Conservation (phyloP, 176 grass and related monocot species). For the Chrysopogon serrulatus region DNA sequence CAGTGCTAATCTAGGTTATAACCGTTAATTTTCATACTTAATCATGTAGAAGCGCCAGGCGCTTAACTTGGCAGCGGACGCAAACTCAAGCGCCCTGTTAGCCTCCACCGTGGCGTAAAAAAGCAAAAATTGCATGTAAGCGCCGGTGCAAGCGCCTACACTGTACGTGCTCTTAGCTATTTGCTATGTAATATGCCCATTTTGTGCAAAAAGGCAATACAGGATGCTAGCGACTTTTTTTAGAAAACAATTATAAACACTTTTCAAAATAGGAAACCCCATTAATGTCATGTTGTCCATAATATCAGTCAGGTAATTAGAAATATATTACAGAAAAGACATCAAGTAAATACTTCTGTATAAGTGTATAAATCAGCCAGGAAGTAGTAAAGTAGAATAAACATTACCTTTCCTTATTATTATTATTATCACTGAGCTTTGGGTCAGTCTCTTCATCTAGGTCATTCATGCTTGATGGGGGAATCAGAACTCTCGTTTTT, state of each 20-base stretch:
- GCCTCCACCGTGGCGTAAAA: no score
- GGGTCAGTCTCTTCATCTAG: not conserved
- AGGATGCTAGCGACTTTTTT: not conserved
- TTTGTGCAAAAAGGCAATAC: not conserved
- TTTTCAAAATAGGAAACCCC: not conserved
- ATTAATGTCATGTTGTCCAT: not conserved
- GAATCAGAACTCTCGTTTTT: not conserved
- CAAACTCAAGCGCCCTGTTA: no score
- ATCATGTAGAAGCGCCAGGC: no score
- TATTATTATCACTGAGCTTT: not conserved
- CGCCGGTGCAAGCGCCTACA: no score
- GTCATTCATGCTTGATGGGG: not conserved
- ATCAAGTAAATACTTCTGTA: not conserved
- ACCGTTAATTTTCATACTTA: no score
- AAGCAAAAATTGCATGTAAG: no score
- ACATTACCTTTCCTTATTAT: not conserved
- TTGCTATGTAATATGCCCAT: not conserved
- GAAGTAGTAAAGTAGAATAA: not conserved
- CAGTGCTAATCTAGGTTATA: no score
- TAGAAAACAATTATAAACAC: not conserved
- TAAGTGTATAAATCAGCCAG: not conserved
- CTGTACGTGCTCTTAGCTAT: no score
- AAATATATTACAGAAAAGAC: not conserved
- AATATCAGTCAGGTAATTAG: not conserved
- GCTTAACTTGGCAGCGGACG: no score